Evolutionary conservation across 2,329 filamentous ascomycete genomes (phyloP), one percentile per base, ranked within the genome.

Genomic region (Fonsecaea nubica): DNA sequence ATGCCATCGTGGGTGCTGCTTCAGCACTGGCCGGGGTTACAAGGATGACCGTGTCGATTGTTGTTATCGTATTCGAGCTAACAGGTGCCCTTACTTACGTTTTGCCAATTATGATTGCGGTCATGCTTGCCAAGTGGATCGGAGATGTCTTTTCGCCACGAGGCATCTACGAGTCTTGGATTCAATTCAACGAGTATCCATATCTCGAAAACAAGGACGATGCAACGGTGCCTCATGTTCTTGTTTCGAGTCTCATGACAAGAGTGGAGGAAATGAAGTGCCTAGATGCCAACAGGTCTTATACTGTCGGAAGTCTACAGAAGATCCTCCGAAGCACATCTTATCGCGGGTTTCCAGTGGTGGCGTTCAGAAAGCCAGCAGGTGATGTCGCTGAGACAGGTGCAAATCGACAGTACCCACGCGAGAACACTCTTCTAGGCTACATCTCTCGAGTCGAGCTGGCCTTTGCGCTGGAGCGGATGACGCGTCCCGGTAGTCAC

Each of bases 41-140:
- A 18, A 88, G 94, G 72, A 96, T 99, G 89, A 99, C 95, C 0
- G 93, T 97, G 10, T 97, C 93, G 12, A 97, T 99, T 72, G 94
- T 99, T 4, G 95, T 98, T 74, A 99, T 99, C 80, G 97, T 97
- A 91, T 99, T 99, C 75, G 95, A 99, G 81, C 89, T 99, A 63
- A 99, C 95, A 0, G 95, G 95, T 60, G 95, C 95, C 1, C 85
- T 99, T 33, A 96, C 93, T 0, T 98, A 98, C 76, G 94, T 99
- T 57, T 87, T 99, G 7, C 95, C 95, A 62, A 99, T 98, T 78
- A 99, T 99, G 95, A 92, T 99, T 70, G 93, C 93, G 52, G 95
- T 99, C 75, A 96, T 99, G 93, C 85, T 98, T 53, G 92, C 92
- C 69, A 99, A 99, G 81, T 99, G 95, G 95, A 92, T 97, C 32